phyloP scores from a whole-genome alignment of 2,329 filamentous ascomycete species.

The Paracoccidioides brasiliensis region DNA sequence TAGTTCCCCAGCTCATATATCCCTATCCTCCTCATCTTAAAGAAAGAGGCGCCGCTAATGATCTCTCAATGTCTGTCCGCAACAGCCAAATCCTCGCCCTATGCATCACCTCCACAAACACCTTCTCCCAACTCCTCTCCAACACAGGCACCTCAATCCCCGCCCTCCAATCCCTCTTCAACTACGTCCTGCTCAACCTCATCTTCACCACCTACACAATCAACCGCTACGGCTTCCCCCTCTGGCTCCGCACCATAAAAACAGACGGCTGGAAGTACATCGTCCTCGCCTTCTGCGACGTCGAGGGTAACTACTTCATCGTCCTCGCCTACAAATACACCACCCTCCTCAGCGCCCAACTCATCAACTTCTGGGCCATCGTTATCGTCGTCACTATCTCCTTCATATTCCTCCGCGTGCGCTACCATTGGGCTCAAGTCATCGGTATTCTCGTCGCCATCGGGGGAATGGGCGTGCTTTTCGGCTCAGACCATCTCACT shows the following conservation, averaged over 20 bases:
- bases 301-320: conserved; percentile 96
- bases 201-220: conserved; percentile 73
- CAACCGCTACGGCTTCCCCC: conserved; percentile 62
- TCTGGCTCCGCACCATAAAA: conserved; percentile 50
- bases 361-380: conserved; percentile 98
- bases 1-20: conserved; percentile 17
- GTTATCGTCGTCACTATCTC: conserved; percentile 80
- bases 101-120: conserved; percentile 86
- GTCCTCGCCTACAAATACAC: conserved; percentile 89
- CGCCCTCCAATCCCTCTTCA: conserved; percentile 91
- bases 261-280: conserved; percentile 86
- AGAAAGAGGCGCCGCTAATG: background rate
- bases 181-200: conserved; percentile 70
- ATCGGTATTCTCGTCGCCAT: conserved; percentile 79
- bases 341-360: conserved; percentile 80
- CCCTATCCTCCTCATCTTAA: background rate
- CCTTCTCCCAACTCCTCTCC: conserved; percentile 66
- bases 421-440: conserved; percentile 80
- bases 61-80: conserved; percentile 1
- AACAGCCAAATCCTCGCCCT: conserved; percentile 66
- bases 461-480: conserved; percentile 76
- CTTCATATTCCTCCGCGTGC: conserved; percentile 68
- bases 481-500: conserved; percentile 77
- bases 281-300: conserved; percentile 83
- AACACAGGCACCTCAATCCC: conserved; percentile 64